phyloP scores from a whole-genome alignment of 208 protist species.

The Trypanosoma brucei region DNA sequence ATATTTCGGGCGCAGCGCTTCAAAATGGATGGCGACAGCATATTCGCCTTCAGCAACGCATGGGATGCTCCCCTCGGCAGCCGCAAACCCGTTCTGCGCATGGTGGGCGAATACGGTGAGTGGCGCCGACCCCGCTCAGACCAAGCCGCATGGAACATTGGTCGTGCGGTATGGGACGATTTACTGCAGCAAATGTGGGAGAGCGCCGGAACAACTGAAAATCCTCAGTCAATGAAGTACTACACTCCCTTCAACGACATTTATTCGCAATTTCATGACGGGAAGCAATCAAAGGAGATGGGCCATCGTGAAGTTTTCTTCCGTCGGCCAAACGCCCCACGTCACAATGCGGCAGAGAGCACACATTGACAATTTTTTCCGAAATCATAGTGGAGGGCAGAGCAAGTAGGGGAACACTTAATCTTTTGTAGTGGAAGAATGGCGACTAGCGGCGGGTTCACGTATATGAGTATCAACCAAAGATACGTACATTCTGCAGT shows the following conservation, averaged over 20 bases:
- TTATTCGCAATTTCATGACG: slow-evolving; percentile 69
- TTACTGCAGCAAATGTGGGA: slow-evolving; percentile 87
- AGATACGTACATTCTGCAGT: too few relatives aligned
- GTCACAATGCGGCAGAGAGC: slow-evolving; percentile 76
- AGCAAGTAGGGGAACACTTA: neutral
- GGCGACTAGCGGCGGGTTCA: too few relatives aligned
- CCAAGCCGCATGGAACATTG: slow-evolving; percentile 79
- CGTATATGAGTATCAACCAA: too few relatives aligned
- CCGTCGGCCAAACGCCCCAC: slow-evolving; percentile 72
- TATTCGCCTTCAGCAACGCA: slow-evolving; percentile 86
- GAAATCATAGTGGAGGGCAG: neutral
- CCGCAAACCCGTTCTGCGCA: slow-evolving; percentile 81
- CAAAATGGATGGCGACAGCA: slow-evolving; percentile 85
- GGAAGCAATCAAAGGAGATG: slow-evolving; percentile 83
- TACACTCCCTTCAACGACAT: slow-evolving; percentile 88
- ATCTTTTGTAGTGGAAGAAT: neutral
- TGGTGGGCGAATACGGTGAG: slow-evolving; percentile 90
- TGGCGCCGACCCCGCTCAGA: slow-evolving; percentile 79
- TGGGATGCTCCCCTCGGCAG: slow-evolving; percentile 83
- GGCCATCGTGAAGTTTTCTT: slow-evolving; percentile 88
- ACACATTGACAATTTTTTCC: slow-evolving; percentile 3
- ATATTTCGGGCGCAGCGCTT: slow-evolving; percentile 88
- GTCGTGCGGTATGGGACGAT: slow-evolving; percentile 82
- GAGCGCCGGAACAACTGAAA: slow-evolving; percentile 70
- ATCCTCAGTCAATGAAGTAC: slow-evolving; percentile 90